Evolutionary conservation across 345 rosid genomes (phyloP), one percentile per base, ranked within the genome.

Genomic region (Citrus inodora): DNA sequence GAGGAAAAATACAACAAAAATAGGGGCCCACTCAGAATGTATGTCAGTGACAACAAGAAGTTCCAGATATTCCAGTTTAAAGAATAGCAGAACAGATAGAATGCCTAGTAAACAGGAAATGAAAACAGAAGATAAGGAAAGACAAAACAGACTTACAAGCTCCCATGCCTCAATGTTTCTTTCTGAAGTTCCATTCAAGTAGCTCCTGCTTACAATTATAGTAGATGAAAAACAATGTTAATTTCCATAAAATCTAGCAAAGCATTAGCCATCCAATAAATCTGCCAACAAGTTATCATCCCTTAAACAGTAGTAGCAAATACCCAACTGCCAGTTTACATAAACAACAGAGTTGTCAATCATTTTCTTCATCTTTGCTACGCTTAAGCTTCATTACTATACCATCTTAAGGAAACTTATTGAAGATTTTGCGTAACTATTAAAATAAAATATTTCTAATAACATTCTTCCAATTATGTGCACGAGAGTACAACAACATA

Each of bases 81-180:
- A 64, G 37, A 64, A 14, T 33, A 27, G 67, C 24, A 21, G 55
- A 68, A 51, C 19, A 22, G 28, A 5, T 2, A 3, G 3, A 51
- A 2, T 35, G 24, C 14, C 35, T 25, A 6, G 3, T 67, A 16
- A 6, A 70, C 1, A 4, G 60, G 21, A 67, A 61, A 68, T 32
- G 27, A 14, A 48, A 35, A 35, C 37, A 35, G 37, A 35, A 35
- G 55, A 14, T 51, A 14, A 17, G 58, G 22, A 64, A 17, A 55
- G 70, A 17, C 14, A 22, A 82, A 70, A 24, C 24, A 22, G 63
- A 70, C 90, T 55, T 87, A 88, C 94, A 60, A 95, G 94, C 82
- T 95, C 97, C 97, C 97, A 92, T 40, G 90, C 93, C 84, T 91
- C 92, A 64, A 89, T 67, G 62, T 85, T 79, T 82, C 87, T 88